Percentiles rank a stretch among this genome's conserved stretches.
Evolutionary conservation across 169 alveolate genomes (phyloP).

Genomic region (Sarcocystis neurona): DNA sequence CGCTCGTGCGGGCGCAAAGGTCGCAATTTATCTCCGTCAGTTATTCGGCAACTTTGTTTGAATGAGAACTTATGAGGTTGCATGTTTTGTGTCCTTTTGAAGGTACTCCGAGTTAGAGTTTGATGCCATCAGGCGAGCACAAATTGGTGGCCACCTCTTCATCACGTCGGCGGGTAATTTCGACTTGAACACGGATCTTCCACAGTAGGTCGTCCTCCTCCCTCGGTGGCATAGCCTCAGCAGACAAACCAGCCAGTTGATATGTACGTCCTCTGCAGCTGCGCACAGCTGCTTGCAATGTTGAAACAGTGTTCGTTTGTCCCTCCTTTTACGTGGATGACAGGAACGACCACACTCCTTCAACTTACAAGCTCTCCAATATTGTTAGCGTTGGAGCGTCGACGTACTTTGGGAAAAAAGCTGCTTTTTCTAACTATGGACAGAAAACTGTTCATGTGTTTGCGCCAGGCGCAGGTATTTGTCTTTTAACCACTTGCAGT

Average conservation of each 20-base stretch:
- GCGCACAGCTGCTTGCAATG: background rate
- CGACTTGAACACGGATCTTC: slow-evolving; percentile 59
- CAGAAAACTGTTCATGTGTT: slow-evolving; percentile 50
- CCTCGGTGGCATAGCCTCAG: background rate
- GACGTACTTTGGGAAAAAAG: slow-evolving; percentile 40
- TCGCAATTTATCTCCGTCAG: too few species aligned
- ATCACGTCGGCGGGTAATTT: slow-evolving; percentile 62
- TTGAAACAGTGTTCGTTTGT: background rate
- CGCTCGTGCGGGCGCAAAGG: background rate
- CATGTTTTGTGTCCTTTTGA: background rate
- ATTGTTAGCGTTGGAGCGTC: slow-evolving; percentile 62
- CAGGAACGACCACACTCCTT: slow-evolving; percentile 66
- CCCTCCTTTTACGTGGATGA: background rate
- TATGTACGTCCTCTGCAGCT: too few species aligned
- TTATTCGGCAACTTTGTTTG: too few species aligned
- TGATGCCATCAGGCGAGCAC: slow-evolving; percentile 65
- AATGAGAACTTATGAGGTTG: too few species aligned
- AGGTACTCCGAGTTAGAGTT: slow-evolving; percentile 38
- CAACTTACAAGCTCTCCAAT: slow-evolving; percentile 57
- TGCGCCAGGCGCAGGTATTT: slow-evolving; percentile 68
- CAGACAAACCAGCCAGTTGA: background rate
- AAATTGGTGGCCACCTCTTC: slow-evolving; percentile 60
- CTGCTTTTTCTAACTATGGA: slow-evolving; percentile 62
- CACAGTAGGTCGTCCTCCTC: slow-evolving; percentile 32
- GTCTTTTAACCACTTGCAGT: too few species aligned